phyloP scores from a whole-genome alignment of 176 grass and related monocot species.

The Carex parvula region DNA sequence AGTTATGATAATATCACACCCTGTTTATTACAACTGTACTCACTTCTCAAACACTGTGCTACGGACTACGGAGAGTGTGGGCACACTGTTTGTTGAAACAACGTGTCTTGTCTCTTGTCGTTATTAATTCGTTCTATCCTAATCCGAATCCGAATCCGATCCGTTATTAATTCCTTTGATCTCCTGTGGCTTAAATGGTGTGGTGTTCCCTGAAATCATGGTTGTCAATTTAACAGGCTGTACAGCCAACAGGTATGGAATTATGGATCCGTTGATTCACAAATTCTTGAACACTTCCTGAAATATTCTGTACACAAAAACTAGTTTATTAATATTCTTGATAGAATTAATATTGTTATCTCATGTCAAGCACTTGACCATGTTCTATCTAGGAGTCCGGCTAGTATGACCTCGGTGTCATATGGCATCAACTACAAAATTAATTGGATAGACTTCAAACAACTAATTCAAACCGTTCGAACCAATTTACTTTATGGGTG shows the following conservation, averaged over 20 bases:
- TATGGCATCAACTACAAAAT: too few species aligned
- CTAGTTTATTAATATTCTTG: too few species aligned
- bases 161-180: not conserved
- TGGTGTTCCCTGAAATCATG: not conserved
- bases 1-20: not conserved
- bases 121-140: not conserved
- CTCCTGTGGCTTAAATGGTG: not conserved
- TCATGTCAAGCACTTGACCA: too few species aligned
- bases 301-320: not conserved
- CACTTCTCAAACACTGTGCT: not conserved
- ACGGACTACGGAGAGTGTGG: not conserved
- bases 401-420: too few species aligned
- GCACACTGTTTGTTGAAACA: not conserved
- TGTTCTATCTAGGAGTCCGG: too few species aligned
- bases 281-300: not conserved
- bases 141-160: not conserved
- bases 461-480: too few species aligned
- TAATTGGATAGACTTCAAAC: too few species aligned
- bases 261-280: not conserved
- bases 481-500: too few species aligned
- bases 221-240: not conserved
- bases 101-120: not conserved
- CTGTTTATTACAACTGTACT: not conserved
- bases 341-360: too few species aligned
- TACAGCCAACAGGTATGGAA: not conserved